A percentile compares a stretch with the other conserved stretches of the same genome.
Conservation (phyloP, 1,139 yeast species). For the Magnusiomyces paraingens region DNA sequence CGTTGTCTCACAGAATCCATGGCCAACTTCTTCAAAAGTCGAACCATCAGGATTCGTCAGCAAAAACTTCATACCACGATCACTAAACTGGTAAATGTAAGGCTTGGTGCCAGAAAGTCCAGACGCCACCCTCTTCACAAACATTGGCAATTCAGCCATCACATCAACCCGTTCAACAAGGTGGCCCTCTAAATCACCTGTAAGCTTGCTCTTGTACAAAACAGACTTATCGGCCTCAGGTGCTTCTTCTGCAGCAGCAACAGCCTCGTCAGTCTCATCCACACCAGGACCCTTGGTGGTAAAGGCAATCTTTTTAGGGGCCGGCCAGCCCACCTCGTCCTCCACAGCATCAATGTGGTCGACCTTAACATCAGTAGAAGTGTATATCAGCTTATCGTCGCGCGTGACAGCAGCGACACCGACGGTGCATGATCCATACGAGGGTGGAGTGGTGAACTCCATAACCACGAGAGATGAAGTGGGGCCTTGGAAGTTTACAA, state of each 20-base stretch:
- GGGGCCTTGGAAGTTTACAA: conserved; percentile 78
- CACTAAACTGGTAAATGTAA: conserved; percentile 80
- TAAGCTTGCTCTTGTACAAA: conserved; percentile 41
- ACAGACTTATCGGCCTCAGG: conserved; percentile 14
- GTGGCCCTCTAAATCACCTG: conserved; percentile 36
- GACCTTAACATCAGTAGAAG: conserved; percentile 60
- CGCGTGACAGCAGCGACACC: conserved; percentile 68
- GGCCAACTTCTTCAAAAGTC: conserved; percentile 47
- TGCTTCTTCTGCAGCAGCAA: not conserved
- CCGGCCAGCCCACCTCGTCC: conserved; percentile 84
- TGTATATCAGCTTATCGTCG: conserved; percentile 56
- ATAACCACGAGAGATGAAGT: conserved; percentile 70
- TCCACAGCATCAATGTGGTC: conserved; percentile 51
- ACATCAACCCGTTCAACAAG: conserved; percentile 91
- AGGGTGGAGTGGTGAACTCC: conserved; percentile 93
- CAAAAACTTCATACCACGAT: conserved; percentile 39
- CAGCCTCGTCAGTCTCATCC: conserved; percentile 33
- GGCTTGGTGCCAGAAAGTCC: conserved; percentile 97
- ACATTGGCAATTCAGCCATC: conserved; percentile 93
- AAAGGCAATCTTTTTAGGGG: conserved; percentile 64
- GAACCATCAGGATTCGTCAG: conserved; percentile 24
- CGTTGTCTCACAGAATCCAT: conserved; percentile 78
- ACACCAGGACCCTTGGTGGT: conserved; percentile 46
- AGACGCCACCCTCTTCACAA: conserved; percentile 86
- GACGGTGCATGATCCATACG: conserved; percentile 79